A percentile compares a stretch with the other conserved stretches of the same genome.
These are phyloP conservation scores for Fonsecaea erecta DNA, from an alignment of 2,329 filamentous ascomycete genomes.

Conservation along the genomic window DNA sequence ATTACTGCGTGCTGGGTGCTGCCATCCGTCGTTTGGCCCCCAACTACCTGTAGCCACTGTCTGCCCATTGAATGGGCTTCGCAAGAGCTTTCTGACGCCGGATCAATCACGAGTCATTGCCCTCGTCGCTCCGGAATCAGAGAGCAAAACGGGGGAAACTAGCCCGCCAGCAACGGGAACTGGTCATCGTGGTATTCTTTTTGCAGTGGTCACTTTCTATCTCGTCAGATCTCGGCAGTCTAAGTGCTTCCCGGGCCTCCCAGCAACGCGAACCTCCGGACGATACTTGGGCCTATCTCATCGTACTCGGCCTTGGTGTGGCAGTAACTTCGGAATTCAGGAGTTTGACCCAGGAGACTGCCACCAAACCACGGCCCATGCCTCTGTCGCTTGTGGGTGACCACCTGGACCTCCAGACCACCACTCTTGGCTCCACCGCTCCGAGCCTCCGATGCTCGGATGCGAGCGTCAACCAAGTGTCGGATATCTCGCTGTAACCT, in stretches of 20 bases:
- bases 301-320: conserved; percentile 91
- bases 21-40: background rate
- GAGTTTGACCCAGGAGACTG: conserved; percentile 92
- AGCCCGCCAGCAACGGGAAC: too few species aligned
- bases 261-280: conserved; percentile 88
- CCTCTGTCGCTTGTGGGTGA: conserved; percentile 94
- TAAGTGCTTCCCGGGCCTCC: conserved; percentile 77
- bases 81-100: background rate
- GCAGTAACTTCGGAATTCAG: conserved; percentile 98
- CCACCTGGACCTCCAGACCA: conserved; percentile 94
- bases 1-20: too few species aligned
- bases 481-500: conserved; percentile 96
- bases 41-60: too few species aligned
- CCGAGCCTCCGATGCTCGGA: conserved; percentile 86
- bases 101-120: background rate
- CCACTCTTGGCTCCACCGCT: conserved; percentile 93
- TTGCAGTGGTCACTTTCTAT: conserved; percentile 1
- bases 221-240: conserved; percentile 12
- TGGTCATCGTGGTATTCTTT: too few species aligned
- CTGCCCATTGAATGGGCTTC: background rate
- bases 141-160: too few species aligned
- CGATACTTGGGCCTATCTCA: conserved; percentile 94
- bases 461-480: conserved; percentile 90
- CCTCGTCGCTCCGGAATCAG: background rate
- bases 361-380: conserved; percentile 99